A percentile compares a stretch with the other conserved stretches of the same genome.
phyloP scores from a whole-genome alignment of 371 early-diverging fungal species.

The Apophysomyces sp. region DNA sequence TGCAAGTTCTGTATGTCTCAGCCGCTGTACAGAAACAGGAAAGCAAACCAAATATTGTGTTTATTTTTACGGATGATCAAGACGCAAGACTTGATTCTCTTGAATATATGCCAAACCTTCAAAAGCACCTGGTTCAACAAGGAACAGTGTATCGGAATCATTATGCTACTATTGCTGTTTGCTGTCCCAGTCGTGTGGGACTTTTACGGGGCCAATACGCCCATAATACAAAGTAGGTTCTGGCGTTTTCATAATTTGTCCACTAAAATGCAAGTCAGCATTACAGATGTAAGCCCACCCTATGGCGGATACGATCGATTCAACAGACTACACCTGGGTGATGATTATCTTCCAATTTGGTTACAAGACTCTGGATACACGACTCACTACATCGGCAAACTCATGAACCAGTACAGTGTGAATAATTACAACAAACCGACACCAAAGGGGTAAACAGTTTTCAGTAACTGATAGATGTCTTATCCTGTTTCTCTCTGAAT shows the following conservation, averaged over 20 bases:
- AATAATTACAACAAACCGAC: conserved; percentile 41
- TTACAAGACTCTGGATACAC: conserved; percentile 54
- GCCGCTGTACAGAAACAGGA: not conserved
- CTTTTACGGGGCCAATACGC: conserved; percentile 62
- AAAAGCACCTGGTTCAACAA: conserved; percentile 58
- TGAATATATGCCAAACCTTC: conserved; percentile 62
- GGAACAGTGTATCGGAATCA: conserved; percentile 63
- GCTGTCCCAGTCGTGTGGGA: conserved; percentile 65
- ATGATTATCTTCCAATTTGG: conserved; percentile 52
- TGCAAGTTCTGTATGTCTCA: not conserved
- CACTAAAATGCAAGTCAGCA: conserved; percentile 8
- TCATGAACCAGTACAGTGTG: conserved; percentile 57
- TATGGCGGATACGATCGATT: conserved; percentile 60
- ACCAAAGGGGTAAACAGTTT: conserved; percentile 29
- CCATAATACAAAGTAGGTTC: conserved; percentile 57
- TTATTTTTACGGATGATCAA: conserved; percentile 68
- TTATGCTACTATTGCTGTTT: conserved; percentile 63
- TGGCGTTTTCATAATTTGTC: not conserved
- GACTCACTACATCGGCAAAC: conserved; percentile 67
- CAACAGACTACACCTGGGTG: conserved; percentile 41
- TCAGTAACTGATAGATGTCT: not conserved
- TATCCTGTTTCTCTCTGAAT: not conserved
- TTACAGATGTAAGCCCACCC: conserved; percentile 57
- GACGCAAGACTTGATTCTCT: conserved; percentile 55
- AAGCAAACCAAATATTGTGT: conserved; percentile 56